Conservation (phyloP, 345 rosid species). For the Toxicodendron radicans region DNA sequence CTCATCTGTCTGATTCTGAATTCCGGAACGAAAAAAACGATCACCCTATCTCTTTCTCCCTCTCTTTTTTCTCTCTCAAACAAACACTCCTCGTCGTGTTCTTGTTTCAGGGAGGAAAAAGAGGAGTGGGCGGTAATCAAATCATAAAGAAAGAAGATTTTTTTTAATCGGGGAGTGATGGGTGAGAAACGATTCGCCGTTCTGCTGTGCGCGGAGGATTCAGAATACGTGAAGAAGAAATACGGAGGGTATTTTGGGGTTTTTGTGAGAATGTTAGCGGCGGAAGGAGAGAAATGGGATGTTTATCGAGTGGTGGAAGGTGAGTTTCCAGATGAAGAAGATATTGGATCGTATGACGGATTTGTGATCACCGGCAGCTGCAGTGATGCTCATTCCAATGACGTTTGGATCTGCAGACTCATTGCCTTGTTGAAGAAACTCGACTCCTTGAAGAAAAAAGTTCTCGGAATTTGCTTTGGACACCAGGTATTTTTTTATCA, state of each 20-base stretch:
- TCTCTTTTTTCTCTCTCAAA: too few relatives aligned
- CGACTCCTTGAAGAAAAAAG: conserved; percentile 48
- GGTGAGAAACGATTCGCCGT: conserved; percentile 50
- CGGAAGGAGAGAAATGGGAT: conserved; percentile 67
- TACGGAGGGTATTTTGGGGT: conserved; percentile 63
- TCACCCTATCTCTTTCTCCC: too few relatives aligned
- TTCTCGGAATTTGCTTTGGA: conserved; percentile 80
- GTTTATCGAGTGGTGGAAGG: conserved; percentile 41
- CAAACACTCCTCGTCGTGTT: too few relatives aligned
- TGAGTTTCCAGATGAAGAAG: conserved; percentile 55
- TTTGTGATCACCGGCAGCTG: conserved; percentile 71
- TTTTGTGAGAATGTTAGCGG: conserved; percentile 49
- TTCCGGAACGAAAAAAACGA: too few relatives aligned
- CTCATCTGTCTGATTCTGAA: too few relatives aligned
- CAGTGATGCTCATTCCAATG: conserved; percentile 61
- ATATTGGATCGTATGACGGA: conserved; percentile 48
- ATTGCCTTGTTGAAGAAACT: conserved; percentile 42
- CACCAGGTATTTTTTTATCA: conserved; percentile 49
- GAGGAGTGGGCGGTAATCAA: too few relatives aligned
- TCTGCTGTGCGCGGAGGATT: conserved; percentile 66
- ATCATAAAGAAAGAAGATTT: too few relatives aligned
- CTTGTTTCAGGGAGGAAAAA: too few relatives aligned
- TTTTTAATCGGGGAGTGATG: conserved; percentile 1
- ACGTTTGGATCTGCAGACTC: conserved; percentile 59
- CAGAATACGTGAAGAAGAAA: conserved; percentile 54